Percentiles rank a stretch among this genome's conserved stretches.
Conservation (phyloP, 2,329 filamentous ascomycete genomes). For the Pseudogymnoascus sp. region DNA sequence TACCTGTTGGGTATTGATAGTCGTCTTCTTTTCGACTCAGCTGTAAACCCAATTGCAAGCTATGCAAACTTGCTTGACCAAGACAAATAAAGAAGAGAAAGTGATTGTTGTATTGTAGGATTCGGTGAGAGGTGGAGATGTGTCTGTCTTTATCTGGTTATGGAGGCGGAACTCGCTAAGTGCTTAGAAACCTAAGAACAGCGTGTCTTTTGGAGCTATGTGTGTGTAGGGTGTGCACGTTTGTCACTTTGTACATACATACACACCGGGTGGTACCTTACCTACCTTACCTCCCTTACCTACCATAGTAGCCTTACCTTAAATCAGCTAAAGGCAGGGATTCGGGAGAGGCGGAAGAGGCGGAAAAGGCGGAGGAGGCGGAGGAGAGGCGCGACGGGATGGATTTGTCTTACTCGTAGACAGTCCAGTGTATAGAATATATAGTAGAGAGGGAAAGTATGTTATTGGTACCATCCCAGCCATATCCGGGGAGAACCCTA, state of each 20-base stretch:
- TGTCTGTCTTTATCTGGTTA: slow-evolving; percentile 1
- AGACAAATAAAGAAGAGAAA: slow-evolving; percentile 5
- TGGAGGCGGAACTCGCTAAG: neutral
- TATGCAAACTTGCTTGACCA: slow-evolving; percentile 7
- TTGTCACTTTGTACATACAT: slow-evolving; percentile 7
- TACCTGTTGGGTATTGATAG: neutral
- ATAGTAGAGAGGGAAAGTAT: neutral
- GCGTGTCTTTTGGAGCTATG: slow-evolving; percentile 9
- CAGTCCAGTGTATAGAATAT: neutral
- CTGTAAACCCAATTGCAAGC: slow-evolving; percentile 6
- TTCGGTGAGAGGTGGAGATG: neutral
- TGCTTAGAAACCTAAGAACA: slow-evolving; percentile 9
- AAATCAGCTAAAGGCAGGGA: neutral
- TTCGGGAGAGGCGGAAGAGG: neutral
- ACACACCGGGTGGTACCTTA: neutral
- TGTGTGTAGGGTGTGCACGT: neutral
- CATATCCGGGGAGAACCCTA: neutral
- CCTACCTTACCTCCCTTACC: slow-evolving; percentile 3
- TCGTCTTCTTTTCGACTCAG: slow-evolving; percentile 1
- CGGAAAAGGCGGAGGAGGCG: neutral
- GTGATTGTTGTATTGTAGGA: slow-evolving; percentile 3
- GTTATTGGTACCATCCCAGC: neutral
- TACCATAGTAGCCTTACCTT: slow-evolving; percentile 7
- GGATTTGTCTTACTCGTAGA: neutral
- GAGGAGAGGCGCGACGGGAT: neutral